Percentiles rank a stretch among this genome's conserved stretches.
phyloP scores from a whole-genome alignment of 352 stramenopile species.

The Globisporangium paddicum region DNA sequence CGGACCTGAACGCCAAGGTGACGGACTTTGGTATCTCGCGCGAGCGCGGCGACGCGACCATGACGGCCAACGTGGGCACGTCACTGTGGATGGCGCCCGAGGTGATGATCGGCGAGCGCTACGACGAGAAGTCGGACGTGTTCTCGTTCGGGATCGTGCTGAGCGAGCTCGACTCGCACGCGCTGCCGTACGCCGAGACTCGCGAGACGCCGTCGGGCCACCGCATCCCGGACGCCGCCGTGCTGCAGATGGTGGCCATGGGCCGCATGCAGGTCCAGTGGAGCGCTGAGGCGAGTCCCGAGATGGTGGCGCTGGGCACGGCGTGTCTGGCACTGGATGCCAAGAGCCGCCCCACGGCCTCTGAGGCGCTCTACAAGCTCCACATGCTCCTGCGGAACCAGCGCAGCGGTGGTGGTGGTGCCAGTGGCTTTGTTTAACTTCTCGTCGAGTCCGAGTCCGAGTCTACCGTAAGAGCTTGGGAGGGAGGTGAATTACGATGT shows the following conservation, averaged over 20 bases:
- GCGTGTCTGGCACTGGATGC: slow-evolving; percentile 38
- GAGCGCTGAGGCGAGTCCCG: slow-evolving; percentile 10
- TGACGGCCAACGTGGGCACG: slow-evolving; percentile 31
- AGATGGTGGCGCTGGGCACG: slow-evolving; percentile 24
- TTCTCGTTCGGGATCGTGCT: slow-evolving; percentile 49
- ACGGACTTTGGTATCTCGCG: slow-evolving; percentile 42
- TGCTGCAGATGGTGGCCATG: slow-evolving; percentile 33
- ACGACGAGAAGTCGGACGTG: slow-evolving; percentile 35
- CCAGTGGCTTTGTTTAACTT: background rate
- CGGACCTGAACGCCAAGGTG: slow-evolving; percentile 21
- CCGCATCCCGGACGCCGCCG: slow-evolving; percentile 24
- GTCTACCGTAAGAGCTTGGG: background rate
- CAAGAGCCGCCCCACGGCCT: slow-evolving; percentile 27
- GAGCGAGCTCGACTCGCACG: slow-evolving; percentile 18
- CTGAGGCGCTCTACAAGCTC: slow-evolving; percentile 30
- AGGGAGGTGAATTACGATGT: too few species aligned
- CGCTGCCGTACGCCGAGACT: slow-evolving; percentile 3
- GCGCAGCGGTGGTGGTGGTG: background rate
- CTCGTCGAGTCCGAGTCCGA: background rate
- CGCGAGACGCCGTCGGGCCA: slow-evolving; percentile 17
- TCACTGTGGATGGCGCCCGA: slow-evolving; percentile 22
- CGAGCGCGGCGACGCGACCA: slow-evolving; percentile 23
- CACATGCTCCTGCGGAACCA: slow-evolving; percentile 18
- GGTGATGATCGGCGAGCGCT: slow-evolving; percentile 26
- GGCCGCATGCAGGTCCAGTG: slow-evolving; percentile 28